Conservation (phyloP, 1,139 yeast genomes). For the Debaryomycetaceae sp. region DNA sequence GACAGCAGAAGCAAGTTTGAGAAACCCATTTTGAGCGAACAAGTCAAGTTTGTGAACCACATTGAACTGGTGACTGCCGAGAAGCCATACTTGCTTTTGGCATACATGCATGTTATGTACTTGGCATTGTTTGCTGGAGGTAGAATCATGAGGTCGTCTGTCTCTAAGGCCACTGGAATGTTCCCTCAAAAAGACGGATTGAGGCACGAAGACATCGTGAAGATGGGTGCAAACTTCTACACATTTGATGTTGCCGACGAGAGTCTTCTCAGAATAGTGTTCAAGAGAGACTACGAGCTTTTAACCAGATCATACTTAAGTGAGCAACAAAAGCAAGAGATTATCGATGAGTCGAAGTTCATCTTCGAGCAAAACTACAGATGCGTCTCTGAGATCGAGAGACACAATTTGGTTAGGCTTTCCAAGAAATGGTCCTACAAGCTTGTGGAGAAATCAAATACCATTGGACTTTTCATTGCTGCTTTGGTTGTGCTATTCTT, state of each 20-base stretch:
- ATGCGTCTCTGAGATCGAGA: conserved; percentile 64
- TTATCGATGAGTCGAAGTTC: conserved; percentile 64
- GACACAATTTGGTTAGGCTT: conserved; percentile 55
- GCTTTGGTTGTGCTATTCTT: conserved; percentile 23
- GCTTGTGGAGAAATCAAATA: conserved; percentile 47
- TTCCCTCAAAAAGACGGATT: conserved; percentile 71
- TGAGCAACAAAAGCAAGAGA: conserved; percentile 66
- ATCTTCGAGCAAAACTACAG: conserved; percentile 62
- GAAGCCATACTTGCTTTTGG: conserved; percentile 69
- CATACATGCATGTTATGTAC: conserved; percentile 86
- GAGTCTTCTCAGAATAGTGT: conserved; percentile 57
- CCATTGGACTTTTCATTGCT: conserved; percentile 27
- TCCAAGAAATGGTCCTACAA: conserved; percentile 56
- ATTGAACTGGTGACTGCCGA: conserved; percentile 50
- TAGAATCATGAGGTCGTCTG: conserved; percentile 62
- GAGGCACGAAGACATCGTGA: conserved; percentile 57
- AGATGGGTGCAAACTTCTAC: conserved; percentile 67
- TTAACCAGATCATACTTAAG: conserved; percentile 65
- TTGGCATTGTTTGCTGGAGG: conserved; percentile 89
- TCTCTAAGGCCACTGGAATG: conserved; percentile 64
- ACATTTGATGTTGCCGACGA: conserved; percentile 70
- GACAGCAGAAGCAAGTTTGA: conserved; percentile 52
- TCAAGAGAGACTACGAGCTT: conserved; percentile 75
- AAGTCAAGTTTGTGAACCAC: conserved; percentile 60
- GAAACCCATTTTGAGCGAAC: conserved; percentile 56